Base-by-base conservation (phyloP, 176 grass and related monocot genomes). In the Elaeis guineensis region DNA sequence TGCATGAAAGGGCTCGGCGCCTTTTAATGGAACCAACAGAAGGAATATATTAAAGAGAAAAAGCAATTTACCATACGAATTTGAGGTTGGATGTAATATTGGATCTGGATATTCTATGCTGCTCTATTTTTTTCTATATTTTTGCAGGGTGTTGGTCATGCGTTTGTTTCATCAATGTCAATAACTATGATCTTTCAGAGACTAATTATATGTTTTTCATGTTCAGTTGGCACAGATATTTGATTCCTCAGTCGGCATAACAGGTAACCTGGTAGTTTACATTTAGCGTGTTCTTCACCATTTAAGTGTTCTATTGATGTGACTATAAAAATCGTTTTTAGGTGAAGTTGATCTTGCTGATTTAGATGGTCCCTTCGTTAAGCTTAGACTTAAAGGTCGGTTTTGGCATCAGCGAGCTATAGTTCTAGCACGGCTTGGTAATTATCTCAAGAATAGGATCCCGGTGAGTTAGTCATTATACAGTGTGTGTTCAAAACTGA, bases 391-490 rank as follows among this genome's bases (percentile, higher is more conserved):
- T 21, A 78, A 85, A 65, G 87, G 87, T 2, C 80, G 72, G 77
- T 91, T 97, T 74, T 89, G 87, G 93, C 87, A 91, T 75, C 85
- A 85, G 6, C 72, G 84, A 62, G 70, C 81, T 51, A 85, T 70
- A 63, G 84, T 97, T 25, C 53, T 91, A 6, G 84, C 79, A 0
- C 63, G 93, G 61, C 77, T 90, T n/a, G 72, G 84, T 12, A 91
- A 97, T 55, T 97, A 89, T 72, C 87, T 97, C n/a, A 91, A 91
- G 75, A 97, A 82, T 54, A 77, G 87, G 30, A 91, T 97, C 17
- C 87, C 87, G n/a, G 93, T 91, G 70, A 81, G 81, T 53, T 1
- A 8, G 26, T 65, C 5, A 25, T 12, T 14, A 22, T 70, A 51
- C 52, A 3, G 14, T 16, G 54, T 20, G 7, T 44, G 4, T 48